These are phyloP conservation scores for Chloromonas sp. DNA, from an alignment of 163 green algal species.

Conservation along the genomic window DNA sequence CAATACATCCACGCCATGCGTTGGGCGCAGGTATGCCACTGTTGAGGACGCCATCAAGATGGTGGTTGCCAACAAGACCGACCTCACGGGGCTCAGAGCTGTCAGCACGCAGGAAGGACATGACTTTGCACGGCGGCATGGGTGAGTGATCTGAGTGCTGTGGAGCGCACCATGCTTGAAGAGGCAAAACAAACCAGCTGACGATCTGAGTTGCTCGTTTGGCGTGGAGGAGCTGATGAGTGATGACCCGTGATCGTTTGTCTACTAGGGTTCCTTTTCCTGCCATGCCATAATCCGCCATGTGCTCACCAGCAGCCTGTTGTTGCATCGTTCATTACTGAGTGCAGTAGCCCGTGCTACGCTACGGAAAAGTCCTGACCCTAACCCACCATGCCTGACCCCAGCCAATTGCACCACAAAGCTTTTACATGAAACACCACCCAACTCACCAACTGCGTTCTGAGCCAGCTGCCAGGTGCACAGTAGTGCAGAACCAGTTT, in stretches of 20 bases:
- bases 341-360: too few relatives aligned
- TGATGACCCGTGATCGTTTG: neutral
- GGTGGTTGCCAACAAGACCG: slow-evolving; percentile 92
- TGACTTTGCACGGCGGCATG: neutral
- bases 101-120: slow-evolving; percentile 15
- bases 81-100: slow-evolving; percentile 46
- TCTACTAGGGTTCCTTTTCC: neutral
- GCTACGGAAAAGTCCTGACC: too few relatives aligned
- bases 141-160: neutral
- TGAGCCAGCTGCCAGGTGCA: too few relatives aligned
- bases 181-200: too few relatives aligned
- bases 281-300: neutral
- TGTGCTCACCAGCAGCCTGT: neutral
- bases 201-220: neutral
- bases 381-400: too few relatives aligned
- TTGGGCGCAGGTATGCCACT: slow-evolving; percentile 47
- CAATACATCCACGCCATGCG: too few relatives aligned
- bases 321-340: neutral
- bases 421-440: too few relatives aligned
- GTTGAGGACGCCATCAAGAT: slow-evolving; percentile 87
- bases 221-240: neutral
- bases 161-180: neutral
- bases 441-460: too few relatives aligned
- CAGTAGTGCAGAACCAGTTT: too few relatives aligned
- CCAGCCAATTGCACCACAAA: too few relatives aligned